These are phyloP conservation scores for Massarina eburnea DNA, from an alignment of 2,329 filamentous ascomycete genomes.

Conservation along the genomic window DNA sequence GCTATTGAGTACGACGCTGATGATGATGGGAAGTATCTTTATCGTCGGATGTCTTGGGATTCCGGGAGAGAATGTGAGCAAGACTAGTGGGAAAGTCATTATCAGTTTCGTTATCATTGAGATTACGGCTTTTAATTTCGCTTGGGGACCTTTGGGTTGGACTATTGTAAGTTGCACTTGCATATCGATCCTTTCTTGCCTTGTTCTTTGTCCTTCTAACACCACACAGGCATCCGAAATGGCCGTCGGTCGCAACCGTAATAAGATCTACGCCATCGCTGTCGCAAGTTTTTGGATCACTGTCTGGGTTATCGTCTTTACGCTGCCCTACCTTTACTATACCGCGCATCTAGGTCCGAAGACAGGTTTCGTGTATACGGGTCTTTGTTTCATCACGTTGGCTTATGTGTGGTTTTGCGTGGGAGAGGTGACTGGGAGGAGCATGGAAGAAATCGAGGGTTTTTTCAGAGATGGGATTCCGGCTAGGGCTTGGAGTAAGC, in stretches of 20 bases:
- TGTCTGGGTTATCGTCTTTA: slow-evolving; percentile 47
- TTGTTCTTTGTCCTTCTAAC: slow-evolving; percentile 12
- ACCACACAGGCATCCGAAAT: slow-evolving; percentile 43
- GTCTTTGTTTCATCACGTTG: slow-evolving; percentile 35
- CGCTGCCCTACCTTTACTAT: slow-evolving; percentile 48
- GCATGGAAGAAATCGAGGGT: slow-evolving; percentile 39
- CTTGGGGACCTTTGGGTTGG: slow-evolving; percentile 46
- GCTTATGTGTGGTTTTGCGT: slow-evolving; percentile 48
- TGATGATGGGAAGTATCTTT: slow-evolving; percentile 47
- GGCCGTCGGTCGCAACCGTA: slow-evolving; percentile 52
- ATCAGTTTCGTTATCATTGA: slow-evolving; percentile 48
- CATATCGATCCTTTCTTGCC: too few relatives aligned
- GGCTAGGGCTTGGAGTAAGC: slow-evolving; percentile 1
- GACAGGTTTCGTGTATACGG: slow-evolving; percentile 45
- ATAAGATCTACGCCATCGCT: slow-evolving; percentile 49
- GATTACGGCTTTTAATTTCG: slow-evolving; percentile 51
- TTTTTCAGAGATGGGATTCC: slow-evolving; percentile 43
- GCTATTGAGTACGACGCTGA: slow-evolving; percentile 42
- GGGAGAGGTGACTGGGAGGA: slow-evolving; percentile 43
- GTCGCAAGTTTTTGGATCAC: slow-evolving; percentile 49
- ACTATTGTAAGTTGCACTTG: slow-evolving; percentile 33
- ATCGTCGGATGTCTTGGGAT: slow-evolving; percentile 48
- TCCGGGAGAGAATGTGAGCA: slow-evolving; percentile 25
- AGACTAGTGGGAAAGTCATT: slow-evolving; percentile 43
- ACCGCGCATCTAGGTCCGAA: slow-evolving; percentile 42